phyloP scores from a whole-genome alignment of 2,329 filamentous ascomycete genomes.

The Acephala macrosclerotiorum region DNA sequence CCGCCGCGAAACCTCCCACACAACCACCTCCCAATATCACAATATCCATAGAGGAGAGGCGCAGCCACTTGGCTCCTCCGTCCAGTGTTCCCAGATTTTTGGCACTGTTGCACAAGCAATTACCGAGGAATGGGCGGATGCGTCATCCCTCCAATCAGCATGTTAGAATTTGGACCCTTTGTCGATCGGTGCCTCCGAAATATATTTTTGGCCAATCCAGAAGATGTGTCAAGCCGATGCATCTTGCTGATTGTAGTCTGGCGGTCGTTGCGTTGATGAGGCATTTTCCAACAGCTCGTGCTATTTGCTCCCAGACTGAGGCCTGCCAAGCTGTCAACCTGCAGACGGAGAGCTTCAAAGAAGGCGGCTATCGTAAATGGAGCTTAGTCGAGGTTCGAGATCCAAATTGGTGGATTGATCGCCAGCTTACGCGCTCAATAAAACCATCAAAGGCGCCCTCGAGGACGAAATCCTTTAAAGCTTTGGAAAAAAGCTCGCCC shows the following conservation, averaged over 20 bases:
- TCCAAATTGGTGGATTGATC: not conserved
- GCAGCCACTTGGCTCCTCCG: not conserved
- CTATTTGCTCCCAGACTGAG: not conserved
- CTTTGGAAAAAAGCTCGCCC: too few relatives aligned
- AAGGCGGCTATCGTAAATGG: not conserved
- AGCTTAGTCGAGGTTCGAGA: not conserved
- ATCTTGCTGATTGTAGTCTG: constrained; percentile 10
- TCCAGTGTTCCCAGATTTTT: not conserved
- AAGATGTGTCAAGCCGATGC: constrained; percentile 12
- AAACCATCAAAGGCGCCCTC: not conserved
- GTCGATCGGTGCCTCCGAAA: constrained; percentile 3
- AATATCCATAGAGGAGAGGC: not conserved
- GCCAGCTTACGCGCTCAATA: not conserved
- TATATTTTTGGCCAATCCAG: not conserved
- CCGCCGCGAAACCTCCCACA: constrained; percentile 1
- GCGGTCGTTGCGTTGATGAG: constrained; percentile 6
- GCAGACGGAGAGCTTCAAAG: not conserved
- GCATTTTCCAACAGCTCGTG: constrained; percentile 6
- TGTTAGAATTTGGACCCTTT: not conserved
- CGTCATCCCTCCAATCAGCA: constrained; percentile 4
- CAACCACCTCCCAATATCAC: constrained; percentile 4
- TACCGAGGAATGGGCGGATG: not conserved
- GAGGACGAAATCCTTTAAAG: not conserved
- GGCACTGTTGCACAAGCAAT: not conserved
- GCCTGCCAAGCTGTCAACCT: constrained; percentile 9